These are phyloP conservation scores for Aspergillus jensenii DNA, from an alignment of 2,329 filamentous ascomycete genomes.

Conservation along the genomic window DNA sequence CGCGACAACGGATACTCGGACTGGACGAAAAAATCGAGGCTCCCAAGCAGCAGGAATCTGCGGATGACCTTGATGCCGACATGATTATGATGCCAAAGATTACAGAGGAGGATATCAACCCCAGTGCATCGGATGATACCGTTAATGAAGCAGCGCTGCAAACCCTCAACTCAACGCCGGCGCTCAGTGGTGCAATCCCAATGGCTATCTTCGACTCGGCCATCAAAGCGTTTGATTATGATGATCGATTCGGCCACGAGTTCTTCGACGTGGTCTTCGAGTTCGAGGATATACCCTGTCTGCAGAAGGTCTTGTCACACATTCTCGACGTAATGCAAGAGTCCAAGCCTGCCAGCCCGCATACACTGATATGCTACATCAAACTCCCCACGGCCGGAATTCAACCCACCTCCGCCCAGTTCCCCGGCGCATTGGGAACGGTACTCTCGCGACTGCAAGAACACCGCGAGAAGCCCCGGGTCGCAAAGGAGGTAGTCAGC, in stretches of 20 bases:
- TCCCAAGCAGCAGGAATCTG: slow-evolving; percentile 34
- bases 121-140: slow-evolving; percentile 53
- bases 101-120: slow-evolving; percentile 62
- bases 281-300: slow-evolving; percentile 67
- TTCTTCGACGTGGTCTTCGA: slow-evolving; percentile 79
- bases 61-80: slow-evolving; percentile 52
- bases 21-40: slow-evolving; percentile 50
- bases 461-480: slow-evolving; percentile 39
- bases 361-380: slow-evolving; percentile 69
- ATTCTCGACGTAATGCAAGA: slow-evolving; percentile 64
- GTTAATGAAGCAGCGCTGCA: slow-evolving; percentile 59
- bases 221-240: slow-evolving; percentile 72
- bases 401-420: slow-evolving; percentile 63
- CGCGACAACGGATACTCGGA: slow-evolving; percentile 67
- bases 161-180: slow-evolving; percentile 69
- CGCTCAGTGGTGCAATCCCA: slow-evolving; percentile 89
- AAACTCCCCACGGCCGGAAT: slow-evolving; percentile 69
- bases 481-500: slow-evolving; percentile 49
- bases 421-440: slow-evolving; percentile 68
- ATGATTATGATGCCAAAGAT: slow-evolving; percentile 60
- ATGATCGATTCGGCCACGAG: slow-evolving; percentile 63
- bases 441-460: slow-evolving; percentile 64
- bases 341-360: slow-evolving; percentile 59
- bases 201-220: slow-evolving; percentile 87
- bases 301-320: slow-evolving; percentile 68